Conservation (phyloP, 2,329 filamentous ascomycete genomes). For the Ophiobolus disseminans region DNA sequence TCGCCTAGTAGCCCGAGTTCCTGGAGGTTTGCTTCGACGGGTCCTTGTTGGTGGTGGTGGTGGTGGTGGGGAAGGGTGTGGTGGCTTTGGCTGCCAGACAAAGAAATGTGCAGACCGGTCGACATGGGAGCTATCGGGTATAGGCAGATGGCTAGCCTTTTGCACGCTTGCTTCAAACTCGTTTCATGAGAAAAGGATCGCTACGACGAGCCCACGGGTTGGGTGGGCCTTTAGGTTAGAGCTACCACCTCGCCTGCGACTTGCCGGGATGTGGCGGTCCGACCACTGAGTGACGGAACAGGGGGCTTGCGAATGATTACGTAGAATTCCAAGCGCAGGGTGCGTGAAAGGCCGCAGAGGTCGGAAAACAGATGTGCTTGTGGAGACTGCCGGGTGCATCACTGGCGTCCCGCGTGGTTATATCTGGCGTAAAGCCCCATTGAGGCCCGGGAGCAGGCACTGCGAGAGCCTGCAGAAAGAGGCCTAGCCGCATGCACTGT, state of each 20-base stretch:
- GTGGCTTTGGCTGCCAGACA: constrained; percentile 36
- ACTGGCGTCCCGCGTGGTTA: constrained; percentile 19
- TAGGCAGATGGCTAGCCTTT: constrained; percentile 40
- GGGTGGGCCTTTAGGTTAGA: constrained; percentile 36
- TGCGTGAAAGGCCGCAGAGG: constrained; percentile 13
- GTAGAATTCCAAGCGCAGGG: constrained; percentile 15
- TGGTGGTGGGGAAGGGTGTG: constrained; percentile 28
- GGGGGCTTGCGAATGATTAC: constrained; percentile 21
- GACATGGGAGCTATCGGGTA: constrained; percentile 44
- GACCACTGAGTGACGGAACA: constrained; percentile 30
- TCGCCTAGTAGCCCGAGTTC: constrained; percentile 43
- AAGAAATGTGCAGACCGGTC: constrained; percentile 42
- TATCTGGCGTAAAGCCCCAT: constrained; percentile 17
- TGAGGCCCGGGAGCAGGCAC: constrained; percentile 16
- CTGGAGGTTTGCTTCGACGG: constrained; percentile 43
- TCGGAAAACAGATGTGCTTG: constrained; percentile 15
- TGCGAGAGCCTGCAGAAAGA: constrained; percentile 21
- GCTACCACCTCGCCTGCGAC: constrained; percentile 33
- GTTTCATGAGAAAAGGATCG: constrained; percentile 48
- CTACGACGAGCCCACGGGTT: constrained; percentile 29
- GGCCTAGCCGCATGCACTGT: constrained; percentile 29
- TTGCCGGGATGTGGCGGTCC: constrained; percentile 28
- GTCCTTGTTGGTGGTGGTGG: constrained; percentile 16
- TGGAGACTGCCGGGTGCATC: constrained; percentile 15
- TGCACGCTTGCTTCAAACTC: constrained; percentile 46